These are phyloP conservation scores for Psilocybe mexicana DNA, from an alignment of 1,284 basidiomycete species.

Conservation along the genomic window DNA sequence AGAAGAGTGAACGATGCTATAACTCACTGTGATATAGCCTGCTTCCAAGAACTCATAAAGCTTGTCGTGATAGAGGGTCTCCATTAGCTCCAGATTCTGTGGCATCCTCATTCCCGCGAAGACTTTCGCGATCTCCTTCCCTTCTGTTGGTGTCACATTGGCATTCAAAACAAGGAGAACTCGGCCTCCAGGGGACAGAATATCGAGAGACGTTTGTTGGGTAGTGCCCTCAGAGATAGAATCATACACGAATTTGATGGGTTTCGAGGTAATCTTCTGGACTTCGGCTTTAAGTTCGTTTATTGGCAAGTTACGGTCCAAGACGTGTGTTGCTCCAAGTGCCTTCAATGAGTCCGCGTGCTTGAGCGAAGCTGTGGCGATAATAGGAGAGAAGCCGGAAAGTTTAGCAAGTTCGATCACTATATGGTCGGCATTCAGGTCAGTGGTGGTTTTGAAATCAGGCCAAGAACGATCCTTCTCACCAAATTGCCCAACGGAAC, in stretches of 20 bases:
- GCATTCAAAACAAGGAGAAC: constrained; percentile 39
- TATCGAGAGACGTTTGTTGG: constrained; percentile 18
- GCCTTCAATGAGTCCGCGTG: constrained; percentile 43
- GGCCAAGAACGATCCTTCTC: not conserved
- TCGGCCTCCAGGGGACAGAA: constrained; percentile 24
- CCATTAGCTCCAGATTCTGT: constrained; percentile 27
- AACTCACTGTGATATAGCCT: constrained; percentile 37
- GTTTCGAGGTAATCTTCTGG: constrained; percentile 22
- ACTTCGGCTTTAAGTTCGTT: constrained; percentile 20
- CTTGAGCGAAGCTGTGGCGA: constrained; percentile 46
- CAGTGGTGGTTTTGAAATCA: not conserved
- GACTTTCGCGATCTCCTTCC: constrained; percentile 5
- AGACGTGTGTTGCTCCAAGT: constrained; percentile 48
- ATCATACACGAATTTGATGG: constrained; percentile 35
- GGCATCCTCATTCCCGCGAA: constrained; percentile 14
- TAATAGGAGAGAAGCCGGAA: constrained; percentile 49
- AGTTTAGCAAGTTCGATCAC: constrained; percentile 44
- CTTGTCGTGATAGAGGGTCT: constrained; percentile 27
- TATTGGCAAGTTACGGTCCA: constrained; percentile 35
- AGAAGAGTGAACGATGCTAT: not conserved
- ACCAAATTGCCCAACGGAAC: constrained; percentile 41
- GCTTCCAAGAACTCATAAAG: constrained; percentile 35
- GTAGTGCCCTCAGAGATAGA: constrained; percentile 30
- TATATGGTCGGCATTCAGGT: constrained; percentile 7
- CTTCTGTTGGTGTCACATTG: not conserved